These are phyloP conservation scores for Aspergillus pseudoterreus DNA, from an alignment of 2,329 filamentous ascomycete species.

Conservation along the genomic window DNA sequence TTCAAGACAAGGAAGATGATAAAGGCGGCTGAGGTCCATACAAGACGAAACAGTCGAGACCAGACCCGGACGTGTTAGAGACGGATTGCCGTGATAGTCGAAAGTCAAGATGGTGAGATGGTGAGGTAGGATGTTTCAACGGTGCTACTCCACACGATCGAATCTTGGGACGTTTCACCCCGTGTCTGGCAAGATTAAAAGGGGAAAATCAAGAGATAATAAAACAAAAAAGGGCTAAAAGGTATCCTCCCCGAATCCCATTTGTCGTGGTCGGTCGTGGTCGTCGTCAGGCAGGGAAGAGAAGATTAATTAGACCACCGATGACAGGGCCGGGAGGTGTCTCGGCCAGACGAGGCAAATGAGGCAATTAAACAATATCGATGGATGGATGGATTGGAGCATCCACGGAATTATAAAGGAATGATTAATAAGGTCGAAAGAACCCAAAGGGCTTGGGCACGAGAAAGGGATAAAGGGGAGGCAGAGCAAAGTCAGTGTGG, in stretches of 20 bases:
- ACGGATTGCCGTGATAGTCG: constrained; percentile 1
- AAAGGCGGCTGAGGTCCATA: constrained; percentile 6
- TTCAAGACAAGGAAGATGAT: background rate
- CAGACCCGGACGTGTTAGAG: background rate
- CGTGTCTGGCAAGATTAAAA: background rate
- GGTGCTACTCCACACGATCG: constrained; percentile 14
- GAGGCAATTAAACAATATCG: constrained; percentile 6
- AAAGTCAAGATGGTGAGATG: constrained; percentile 4
- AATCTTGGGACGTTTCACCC: constrained; percentile 13
- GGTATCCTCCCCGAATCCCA: background rate
- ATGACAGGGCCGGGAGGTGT: background rate
- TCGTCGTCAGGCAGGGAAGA: constrained; percentile 10
- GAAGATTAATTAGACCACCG: constrained; percentile 10
- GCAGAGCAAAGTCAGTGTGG: background rate
- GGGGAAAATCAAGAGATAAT: background rate
- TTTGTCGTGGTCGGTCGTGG: constrained; percentile 13
- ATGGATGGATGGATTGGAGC: too few species aligned
- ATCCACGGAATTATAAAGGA: too few species aligned
- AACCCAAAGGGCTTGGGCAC: too few species aligned
- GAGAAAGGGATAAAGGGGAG: background rate
- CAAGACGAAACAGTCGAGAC: background rate
- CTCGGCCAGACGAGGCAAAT: background rate
- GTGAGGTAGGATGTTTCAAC: constrained; percentile 15
- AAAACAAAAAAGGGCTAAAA: background rate
- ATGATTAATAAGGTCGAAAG: too few species aligned